A percentile compares a stretch with the other conserved stretches of the same genome.
phyloP scores from a whole-genome alignment of 2,329 filamentous ascomycete genomes.

The Aspergillus pseudoglaucus region DNA sequence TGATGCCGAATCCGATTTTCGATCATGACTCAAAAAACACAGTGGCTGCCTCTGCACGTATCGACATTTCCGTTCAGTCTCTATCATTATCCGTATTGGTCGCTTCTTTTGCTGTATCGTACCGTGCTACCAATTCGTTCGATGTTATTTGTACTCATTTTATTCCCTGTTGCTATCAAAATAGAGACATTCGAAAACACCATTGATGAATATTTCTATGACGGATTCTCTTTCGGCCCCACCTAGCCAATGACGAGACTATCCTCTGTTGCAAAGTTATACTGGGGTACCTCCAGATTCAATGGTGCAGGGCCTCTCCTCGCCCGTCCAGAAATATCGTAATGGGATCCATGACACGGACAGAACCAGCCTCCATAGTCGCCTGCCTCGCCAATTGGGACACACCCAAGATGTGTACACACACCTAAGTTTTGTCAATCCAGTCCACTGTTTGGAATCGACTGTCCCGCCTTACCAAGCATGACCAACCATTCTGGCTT shows the following conservation, averaged over 20 bases:
- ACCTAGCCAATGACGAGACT: slow-evolving; percentile 87
- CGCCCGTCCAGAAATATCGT: slow-evolving; percentile 98
- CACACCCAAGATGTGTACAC: slow-evolving; percentile 98
- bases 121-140: too few relatives aligned
- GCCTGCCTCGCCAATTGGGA: slow-evolving; percentile 96
- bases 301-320: slow-evolving; percentile 94
- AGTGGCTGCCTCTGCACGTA: too few relatives aligned
- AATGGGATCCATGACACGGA: slow-evolving; percentile 99
- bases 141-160: too few relatives aligned
- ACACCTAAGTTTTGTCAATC: slow-evolving; percentile 55
- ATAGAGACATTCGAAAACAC: too few relatives aligned
- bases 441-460: neutral
- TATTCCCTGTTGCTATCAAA: too few relatives aligned
- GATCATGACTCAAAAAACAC: too few relatives aligned
- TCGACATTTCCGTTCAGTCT: too few relatives aligned
- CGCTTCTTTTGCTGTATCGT: too few relatives aligned
- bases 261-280: slow-evolving; percentile 87
- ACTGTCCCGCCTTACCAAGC: slow-evolving; percentile 62
- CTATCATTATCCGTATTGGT: too few relatives aligned
- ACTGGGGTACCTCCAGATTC: slow-evolving; percentile 89
- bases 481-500: slow-evolving; percentile 98
- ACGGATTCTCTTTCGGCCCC: slow-evolving; percentile 6
- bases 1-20: too few relatives aligned
- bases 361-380: slow-evolving; percentile 99
- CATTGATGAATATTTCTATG: too few relatives aligned